These are phyloP conservation scores for Aspergillus fumigatus DNA, from an alignment of 2,329 filamentous ascomycete species.

Conservation along the genomic window DNA sequence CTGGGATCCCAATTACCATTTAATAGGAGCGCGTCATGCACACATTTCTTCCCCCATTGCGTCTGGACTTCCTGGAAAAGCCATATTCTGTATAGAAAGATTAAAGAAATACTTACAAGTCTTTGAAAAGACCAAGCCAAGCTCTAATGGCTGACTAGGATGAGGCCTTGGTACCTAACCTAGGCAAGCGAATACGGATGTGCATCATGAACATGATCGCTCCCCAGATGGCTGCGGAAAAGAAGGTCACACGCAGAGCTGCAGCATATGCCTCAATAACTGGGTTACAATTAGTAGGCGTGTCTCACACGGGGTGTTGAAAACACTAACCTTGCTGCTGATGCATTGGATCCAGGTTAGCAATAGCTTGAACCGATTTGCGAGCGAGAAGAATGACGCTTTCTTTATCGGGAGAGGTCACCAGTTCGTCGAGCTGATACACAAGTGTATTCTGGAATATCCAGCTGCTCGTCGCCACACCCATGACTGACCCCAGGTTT, in stretches of 20 bases:
- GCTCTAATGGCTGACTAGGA: background rate
- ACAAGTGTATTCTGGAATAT: slow-evolving; percentile 68
- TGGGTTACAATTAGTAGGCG: slow-evolving; percentile 18
- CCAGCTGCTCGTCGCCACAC: slow-evolving; percentile 66
- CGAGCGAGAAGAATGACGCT: slow-evolving; percentile 48
- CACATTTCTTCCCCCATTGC: background rate
- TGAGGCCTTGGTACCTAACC: slow-evolving; percentile 23
- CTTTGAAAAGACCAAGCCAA: background rate
- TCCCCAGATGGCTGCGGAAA: slow-evolving; percentile 35
- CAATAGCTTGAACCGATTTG: slow-evolving; percentile 47
- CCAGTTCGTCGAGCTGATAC: slow-evolving; percentile 54
- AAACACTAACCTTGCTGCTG: slow-evolving; percentile 42
- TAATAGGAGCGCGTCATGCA: background rate
- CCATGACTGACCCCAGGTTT: slow-evolving; percentile 66
- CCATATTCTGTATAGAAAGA: background rate
- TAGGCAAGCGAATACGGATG: slow-evolving; percentile 30
- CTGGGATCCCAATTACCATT: background rate
- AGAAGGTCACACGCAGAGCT: slow-evolving; percentile 35
- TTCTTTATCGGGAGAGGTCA: slow-evolving; percentile 56
- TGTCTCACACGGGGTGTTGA: background rate
- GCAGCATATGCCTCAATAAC: slow-evolving; percentile 35
- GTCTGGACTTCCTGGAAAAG: no score
- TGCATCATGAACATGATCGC: slow-evolving; percentile 31
- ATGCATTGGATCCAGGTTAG: slow-evolving; percentile 42
- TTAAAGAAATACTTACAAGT: background rate